These are phyloP conservation scores for Lipomyces sp. DNA, from an alignment of 805 yeast species.

Conservation along the genomic window DNA sequence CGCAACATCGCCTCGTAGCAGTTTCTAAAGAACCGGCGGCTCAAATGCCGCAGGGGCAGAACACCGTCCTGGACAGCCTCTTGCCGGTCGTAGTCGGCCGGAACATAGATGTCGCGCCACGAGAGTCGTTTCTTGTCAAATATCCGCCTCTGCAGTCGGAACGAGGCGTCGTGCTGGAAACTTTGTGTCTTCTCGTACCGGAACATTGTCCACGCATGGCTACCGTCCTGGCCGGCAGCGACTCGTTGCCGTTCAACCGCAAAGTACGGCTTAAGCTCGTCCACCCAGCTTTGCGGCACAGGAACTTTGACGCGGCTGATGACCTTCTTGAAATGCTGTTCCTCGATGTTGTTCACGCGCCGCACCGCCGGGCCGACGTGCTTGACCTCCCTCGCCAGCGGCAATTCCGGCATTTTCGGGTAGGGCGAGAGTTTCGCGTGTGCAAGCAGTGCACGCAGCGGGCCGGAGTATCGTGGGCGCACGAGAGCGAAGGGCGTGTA, in stretches of 20 bases:
- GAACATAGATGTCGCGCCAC: not conserved
- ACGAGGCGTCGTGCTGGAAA: not conserved
- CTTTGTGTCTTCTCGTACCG: not conserved
- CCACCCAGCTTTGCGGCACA: conserved; percentile 6
- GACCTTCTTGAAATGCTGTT: conserved; percentile 3
- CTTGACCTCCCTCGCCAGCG: not conserved
- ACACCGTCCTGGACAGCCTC: not conserved
- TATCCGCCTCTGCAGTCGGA: not conserved
- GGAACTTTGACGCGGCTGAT: not conserved
- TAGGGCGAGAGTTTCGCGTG: not conserved
- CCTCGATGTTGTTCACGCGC: conserved; percentile 4
- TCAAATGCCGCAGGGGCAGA: not conserved
- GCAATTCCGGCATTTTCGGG: conserved; percentile 1
- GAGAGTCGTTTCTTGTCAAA: not conserved
- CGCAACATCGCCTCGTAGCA: conserved; percentile 2
- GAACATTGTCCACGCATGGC: too few species aligned
- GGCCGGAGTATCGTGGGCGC: conserved; percentile 7
- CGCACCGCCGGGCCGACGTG: conserved; percentile 1
- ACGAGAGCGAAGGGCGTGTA: not conserved
- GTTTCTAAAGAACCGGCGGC: not conserved
- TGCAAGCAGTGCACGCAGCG: conserved; percentile 7
- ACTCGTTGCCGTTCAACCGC: not conserved
- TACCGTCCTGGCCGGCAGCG: too few species aligned
- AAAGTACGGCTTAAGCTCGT: not conserved
- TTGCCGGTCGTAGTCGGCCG: not conserved